phyloP scores from a whole-genome alignment of 1,284 basidiomycete genomes.

The Trametes pubescens region DNA sequence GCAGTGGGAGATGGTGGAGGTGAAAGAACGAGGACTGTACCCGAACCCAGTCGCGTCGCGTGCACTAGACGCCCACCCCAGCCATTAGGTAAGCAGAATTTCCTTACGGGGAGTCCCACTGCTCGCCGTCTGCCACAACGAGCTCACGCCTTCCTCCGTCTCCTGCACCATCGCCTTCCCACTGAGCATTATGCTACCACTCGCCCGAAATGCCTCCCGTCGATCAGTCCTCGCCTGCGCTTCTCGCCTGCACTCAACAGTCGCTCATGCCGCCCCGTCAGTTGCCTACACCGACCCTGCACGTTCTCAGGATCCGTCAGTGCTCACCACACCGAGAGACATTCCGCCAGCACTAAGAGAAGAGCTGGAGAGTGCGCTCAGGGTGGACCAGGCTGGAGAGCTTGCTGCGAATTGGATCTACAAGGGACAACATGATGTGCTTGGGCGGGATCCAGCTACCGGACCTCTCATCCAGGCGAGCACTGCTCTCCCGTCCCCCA shows the following conservation, averaged over 20 bases:
- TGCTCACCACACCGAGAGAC: conserved; percentile 56
- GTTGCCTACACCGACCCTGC: conserved; percentile 47
- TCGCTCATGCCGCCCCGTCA: conserved; percentile 35
- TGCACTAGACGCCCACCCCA: background rate
- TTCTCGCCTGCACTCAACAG: conserved; percentile 23
- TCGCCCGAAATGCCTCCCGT: background rate
- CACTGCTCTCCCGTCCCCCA: background rate
- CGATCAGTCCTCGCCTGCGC: conserved; percentile 9
- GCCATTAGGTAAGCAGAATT: conserved; percentile 11
- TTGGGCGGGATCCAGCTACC: conserved; percentile 68
- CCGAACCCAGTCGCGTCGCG: conserved; percentile 4
- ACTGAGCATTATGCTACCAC: conserved; percentile 11
- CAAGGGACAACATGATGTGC: conserved; percentile 79
- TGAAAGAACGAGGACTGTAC: background rate
- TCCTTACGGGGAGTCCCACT: conserved; percentile 13
- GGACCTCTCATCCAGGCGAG: conserved; percentile 81
- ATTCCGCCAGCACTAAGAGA: conserved; percentile 57
- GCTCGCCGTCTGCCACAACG: conserved; percentile 8
- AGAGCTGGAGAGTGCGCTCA: conserved; percentile 70
- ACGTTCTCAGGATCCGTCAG: conserved; percentile 46
- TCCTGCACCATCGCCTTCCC: background rate
- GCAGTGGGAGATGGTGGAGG: conserved; percentile 1
- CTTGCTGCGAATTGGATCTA: conserved; percentile 95
- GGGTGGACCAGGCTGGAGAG: conserved; percentile 94
- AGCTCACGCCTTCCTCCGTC: background rate